Base-by-base conservation (phyloP, 805 yeast genomes). In the Nakazawaea populi region DNA sequence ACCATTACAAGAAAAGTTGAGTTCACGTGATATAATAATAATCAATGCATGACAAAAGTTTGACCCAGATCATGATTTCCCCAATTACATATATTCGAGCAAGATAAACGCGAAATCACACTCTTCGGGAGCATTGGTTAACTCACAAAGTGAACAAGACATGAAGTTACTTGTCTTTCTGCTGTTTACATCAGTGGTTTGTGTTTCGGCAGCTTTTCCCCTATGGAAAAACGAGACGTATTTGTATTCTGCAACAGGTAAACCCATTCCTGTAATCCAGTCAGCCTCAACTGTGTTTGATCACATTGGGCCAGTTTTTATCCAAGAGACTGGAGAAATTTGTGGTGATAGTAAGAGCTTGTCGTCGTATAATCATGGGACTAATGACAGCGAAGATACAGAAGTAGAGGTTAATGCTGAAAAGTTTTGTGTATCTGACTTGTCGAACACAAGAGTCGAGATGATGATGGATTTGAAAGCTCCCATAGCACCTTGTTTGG, bases 401-500 rank as follows among this genome's bases (percentile, higher is more conserved):
- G 36, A 30, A 12, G 38, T 48, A 32, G 31, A 32, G 8, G 6
- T 29, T 2, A 31, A 6, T 3, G 37, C 47, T 30, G 28, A 48
- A 38, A 49, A 44, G 27, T 49, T 44, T 34, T 49, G 52, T 44
- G 44, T 49, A n/a, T 49, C 52, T 29, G 42, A 34, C 4, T 11
- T 49, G 7, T 7, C 24, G 7, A 44, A 44, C 35, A 44, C 52
- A 7, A 49, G 36, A 44, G 29, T 34, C 8, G 29, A 31, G 10
- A 5, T 42, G 10, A 32, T 27, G 34, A 12, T 5, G 14, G 46
- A 34, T 12, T 29, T 44, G 36, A 29, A n/a, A 18, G 46, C 49
- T 8, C 52, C 52, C 2, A 28, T 49, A 5, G 24, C 46, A 12
- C 49, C 49, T 11, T 49, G 52, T 38, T 45, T 49, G n/a, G 49